A percentile compares a stretch with the other conserved stretches of the same genome.
These are phyloP conservation scores for Fusarium veterinarium DNA, from an alignment of 2,329 filamentous ascomycete species.

Conservation along the genomic window DNA sequence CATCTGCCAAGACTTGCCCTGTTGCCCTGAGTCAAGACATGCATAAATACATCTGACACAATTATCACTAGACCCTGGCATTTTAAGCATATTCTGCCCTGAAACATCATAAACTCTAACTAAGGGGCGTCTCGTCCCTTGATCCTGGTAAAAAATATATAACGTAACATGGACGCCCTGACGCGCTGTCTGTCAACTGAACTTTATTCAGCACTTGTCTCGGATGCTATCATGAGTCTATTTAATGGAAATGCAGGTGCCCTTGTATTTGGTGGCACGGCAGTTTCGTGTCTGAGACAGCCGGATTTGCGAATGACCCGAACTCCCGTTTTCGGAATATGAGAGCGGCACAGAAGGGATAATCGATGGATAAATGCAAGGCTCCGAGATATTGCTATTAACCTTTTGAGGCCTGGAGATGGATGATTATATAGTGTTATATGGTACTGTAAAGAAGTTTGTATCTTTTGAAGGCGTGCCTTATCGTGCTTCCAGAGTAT, in stretches of 20 bases:
- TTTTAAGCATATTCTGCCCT: constrained; percentile 2
- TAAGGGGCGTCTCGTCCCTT: neutral
- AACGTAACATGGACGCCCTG: neutral
- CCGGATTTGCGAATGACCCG: neutral
- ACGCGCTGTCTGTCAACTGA: neutral
- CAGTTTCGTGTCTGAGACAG: neutral
- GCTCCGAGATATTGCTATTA: neutral
- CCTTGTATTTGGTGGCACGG: neutral
- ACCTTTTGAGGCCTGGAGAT: neutral
- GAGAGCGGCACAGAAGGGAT: neutral
- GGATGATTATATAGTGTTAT: too few species aligned
- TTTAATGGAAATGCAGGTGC: neutral
- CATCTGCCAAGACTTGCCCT: neutral
- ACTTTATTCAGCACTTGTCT: neutral
- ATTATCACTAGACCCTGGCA: neutral
- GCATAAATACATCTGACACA: neutral
- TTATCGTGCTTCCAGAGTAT: too few species aligned
- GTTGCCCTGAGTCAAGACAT: neutral
- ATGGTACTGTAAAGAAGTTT: neutral
- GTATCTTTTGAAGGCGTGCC: neutral
- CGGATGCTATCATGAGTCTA: neutral
- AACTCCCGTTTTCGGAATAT: neutral
- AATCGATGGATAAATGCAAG: neutral
- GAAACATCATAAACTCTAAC: neutral
- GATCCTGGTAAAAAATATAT: constrained; percentile 3